These are phyloP conservation scores for Fusarium mangiferae DNA, from an alignment of 2,329 filamentous ascomycete genomes.

Conservation along the genomic window DNA sequence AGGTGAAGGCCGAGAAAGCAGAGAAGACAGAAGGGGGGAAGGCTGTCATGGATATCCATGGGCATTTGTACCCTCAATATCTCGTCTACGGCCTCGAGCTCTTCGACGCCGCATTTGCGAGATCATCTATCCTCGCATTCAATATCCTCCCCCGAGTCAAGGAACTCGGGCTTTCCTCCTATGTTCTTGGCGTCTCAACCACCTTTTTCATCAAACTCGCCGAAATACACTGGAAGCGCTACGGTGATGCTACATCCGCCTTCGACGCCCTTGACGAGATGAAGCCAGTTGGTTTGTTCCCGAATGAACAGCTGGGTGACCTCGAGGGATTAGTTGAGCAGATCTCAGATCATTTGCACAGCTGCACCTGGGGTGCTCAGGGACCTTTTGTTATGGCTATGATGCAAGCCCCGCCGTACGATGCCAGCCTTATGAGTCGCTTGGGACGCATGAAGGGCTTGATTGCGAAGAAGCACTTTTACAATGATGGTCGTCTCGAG, in stretches of 20 bases:
- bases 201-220: constrained; percentile 76
- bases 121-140: constrained; percentile 68
- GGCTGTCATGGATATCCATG: constrained; percentile 65
- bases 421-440: constrained; percentile 40
- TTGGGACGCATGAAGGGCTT: constrained; percentile 23
- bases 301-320: constrained; percentile 53
- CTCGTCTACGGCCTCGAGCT: constrained; percentile 67
- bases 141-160: constrained; percentile 74
- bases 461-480: constrained; percentile 15
- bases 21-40: constrained; percentile 27
- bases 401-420: constrained; percentile 51
- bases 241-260: constrained; percentile 66
- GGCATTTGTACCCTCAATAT: constrained; percentile 71
- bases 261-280: constrained; percentile 72
- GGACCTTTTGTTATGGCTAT: constrained; percentile 53
- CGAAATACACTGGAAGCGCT: constrained; percentile 68
- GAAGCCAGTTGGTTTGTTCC: constrained; percentile 69
- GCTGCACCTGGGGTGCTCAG: constrained; percentile 51
- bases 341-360: constrained; percentile 49
- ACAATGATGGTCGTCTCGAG: neutral
- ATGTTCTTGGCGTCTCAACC: constrained; percentile 76
- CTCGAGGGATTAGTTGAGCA: constrained; percentile 40
- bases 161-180: constrained; percentile 73
- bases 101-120: constrained; percentile 66
- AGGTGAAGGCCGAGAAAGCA: neutral